These are phyloP conservation scores for Saccharomycopsis fibuligera DNA, from an alignment of 805 yeast genomes.

Conservation along the genomic window DNA sequence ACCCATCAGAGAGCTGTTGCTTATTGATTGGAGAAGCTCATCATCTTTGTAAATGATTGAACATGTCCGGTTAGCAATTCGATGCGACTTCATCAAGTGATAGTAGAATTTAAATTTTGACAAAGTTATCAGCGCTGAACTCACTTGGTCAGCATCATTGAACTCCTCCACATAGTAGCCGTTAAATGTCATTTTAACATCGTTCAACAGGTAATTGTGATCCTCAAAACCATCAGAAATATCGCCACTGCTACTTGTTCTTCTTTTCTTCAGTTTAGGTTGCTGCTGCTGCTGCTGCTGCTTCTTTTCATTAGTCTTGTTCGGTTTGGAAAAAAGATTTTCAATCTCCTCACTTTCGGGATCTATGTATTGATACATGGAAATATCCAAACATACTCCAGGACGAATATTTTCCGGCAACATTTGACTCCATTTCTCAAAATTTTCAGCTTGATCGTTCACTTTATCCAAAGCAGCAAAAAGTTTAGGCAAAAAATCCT, in stretches of 20 bases:
- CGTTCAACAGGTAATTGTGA: too few relatives aligned
- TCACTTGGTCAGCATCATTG: background rate
- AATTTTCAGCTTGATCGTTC: conserved; percentile 7
- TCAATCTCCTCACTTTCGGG: background rate
- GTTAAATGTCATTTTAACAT: background rate
- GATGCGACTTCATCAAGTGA: conserved; percentile 11
- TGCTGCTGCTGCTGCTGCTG: background rate
- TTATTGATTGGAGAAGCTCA: background rate
- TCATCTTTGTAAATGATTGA: background rate
- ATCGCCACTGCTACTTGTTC: too few relatives aligned
- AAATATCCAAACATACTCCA: conserved; percentile 6
- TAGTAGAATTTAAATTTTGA: conserved; percentile 7
- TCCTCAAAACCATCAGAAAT: background rate
- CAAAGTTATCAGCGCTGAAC: background rate
- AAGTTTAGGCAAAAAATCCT: conserved; percentile 4
- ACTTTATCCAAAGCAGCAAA: conserved; percentile 10
- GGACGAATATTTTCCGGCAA: conserved; percentile 19
- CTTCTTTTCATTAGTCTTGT: background rate
- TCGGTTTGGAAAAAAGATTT: background rate
- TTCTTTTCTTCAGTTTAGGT: background rate
- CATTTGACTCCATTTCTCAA: conserved; percentile 11
- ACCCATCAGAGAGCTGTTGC: background rate
- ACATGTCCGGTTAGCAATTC: conserved; percentile 13
- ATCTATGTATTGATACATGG: conserved; percentile 4
- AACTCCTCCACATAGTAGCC: conserved; percentile 1